Evolutionary conservation across 1,139 yeast genomes (phyloP), one percentile per base, ranked within the genome.

Genomic region (Meyerozyma smithsonii): DNA sequence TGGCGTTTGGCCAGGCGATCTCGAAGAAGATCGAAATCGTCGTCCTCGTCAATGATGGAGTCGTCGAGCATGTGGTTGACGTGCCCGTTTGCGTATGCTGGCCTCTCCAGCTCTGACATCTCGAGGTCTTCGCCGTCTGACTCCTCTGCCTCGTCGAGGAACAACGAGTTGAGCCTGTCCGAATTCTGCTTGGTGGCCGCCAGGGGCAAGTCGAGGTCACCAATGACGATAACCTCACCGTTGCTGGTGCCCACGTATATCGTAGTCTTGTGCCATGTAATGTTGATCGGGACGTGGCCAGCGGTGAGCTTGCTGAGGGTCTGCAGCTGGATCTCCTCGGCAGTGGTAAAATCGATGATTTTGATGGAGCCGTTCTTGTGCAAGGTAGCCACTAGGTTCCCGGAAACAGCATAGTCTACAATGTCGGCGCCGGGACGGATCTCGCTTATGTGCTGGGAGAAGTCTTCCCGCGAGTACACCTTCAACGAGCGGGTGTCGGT

Each of bases 381-480:
- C 15, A 73, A 67, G n/a, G 78, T 69, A 0, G 88, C 90, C 15
- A 86, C 46, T 46, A 64, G 72, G 5, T 69, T 66, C 28, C 84
- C 84, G 6, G 85, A 79, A 67, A 85, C 76, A 36, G 68, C 63
- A 35, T 82, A 49, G 39, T 76, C 82, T 2, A 77, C 68, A 12
- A 83, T 61, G 7, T 36, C 41, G 11, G 36, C 39, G 5, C 49
- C 47, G 11, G 46, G 36, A 14, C 30, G 30, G 17, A 26, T 8
- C 4, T 39, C 40, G 25, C 38, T 36, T 38, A 36, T 28, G 46
- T 49, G 23, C 37, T 20, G 20, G 4, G 35, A 18, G 66, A 69
- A 66, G 39, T 61, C 50, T 43, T 66, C 52, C 42, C 78, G 59
- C 40, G 64, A 60, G 42, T 56, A 69, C 0, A 66, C 62, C 25